phyloP scores from a whole-genome alignment of 1,284 basidiomycete genomes.

The Boletus sp. region DNA sequence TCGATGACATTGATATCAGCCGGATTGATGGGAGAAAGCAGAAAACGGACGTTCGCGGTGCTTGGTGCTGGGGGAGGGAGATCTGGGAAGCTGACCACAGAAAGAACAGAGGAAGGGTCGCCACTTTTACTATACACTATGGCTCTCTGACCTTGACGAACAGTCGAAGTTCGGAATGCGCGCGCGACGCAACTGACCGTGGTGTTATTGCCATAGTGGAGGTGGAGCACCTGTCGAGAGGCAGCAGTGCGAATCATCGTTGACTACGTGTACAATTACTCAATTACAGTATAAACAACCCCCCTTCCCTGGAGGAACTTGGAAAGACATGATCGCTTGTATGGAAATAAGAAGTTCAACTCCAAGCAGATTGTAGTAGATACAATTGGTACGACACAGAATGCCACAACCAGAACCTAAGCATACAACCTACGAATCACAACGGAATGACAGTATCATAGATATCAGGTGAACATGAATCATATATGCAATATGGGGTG shows the following conservation, averaged over 20 bases:
- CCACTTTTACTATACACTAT: slow-evolving; percentile 62
- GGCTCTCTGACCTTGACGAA: slow-evolving; percentile 46
- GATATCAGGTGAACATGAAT: slow-evolving; percentile 14
- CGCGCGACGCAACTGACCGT: slow-evolving; percentile 8
- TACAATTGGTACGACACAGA: slow-evolving; percentile 14
- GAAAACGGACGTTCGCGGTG: slow-evolving; percentile 61
- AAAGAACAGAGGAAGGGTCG: slow-evolving; percentile 56
- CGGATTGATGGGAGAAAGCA: slow-evolving; percentile 80
- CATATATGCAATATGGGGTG: slow-evolving; percentile 9
- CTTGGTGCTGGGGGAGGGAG: slow-evolving; percentile 51
- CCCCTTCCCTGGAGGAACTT: too few species aligned
- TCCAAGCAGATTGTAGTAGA: slow-evolving; percentile 8
- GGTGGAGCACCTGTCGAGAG: not conserved
- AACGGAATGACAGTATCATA: slow-evolving; percentile 16
- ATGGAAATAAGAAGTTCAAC: not conserved
- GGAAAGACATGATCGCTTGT: not conserved
- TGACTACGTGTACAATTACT: too few species aligned
- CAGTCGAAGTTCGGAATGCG: slow-evolving; percentile 21
- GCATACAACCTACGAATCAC: slow-evolving; percentile 22
- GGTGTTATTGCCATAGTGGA: not conserved
- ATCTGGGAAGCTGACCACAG: slow-evolving; percentile 47
- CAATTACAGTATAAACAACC: too few species aligned
- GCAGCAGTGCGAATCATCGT: slow-evolving; percentile 8
- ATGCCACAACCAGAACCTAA: slow-evolving; percentile 13
- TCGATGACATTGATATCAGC: slow-evolving; percentile 79